phyloP scores from a whole-genome alignment of 305 asterid species.

The Andrographis paniculata region DNA sequence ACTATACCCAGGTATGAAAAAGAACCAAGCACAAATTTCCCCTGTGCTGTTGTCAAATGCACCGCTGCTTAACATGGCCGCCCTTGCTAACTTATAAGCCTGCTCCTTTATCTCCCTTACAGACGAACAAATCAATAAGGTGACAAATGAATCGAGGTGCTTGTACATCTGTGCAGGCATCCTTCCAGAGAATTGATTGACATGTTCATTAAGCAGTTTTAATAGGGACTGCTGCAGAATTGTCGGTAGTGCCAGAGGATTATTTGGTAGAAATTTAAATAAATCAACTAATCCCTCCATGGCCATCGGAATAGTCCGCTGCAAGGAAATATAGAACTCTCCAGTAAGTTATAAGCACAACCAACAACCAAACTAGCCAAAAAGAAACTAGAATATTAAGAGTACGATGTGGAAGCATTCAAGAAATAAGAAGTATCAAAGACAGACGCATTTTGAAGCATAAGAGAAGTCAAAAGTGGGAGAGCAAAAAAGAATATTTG shows the following conservation, averaged over 20 bases:
- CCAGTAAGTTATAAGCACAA: constrained; percentile 25
- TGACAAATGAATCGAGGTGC: constrained; percentile 55
- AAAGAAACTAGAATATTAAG: constrained; percentile 2
- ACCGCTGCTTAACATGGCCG: constrained; percentile 86
- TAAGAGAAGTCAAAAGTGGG: no score
- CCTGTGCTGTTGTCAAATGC: constrained; percentile 72
- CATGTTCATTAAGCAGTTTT: constrained; percentile 50
- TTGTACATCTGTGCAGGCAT: constrained; percentile 59
- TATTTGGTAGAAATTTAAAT: constrained; percentile 58
- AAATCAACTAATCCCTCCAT: constrained; percentile 72
- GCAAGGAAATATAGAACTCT: constrained; percentile 35
- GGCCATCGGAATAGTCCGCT: constrained; percentile 67
- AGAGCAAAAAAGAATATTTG: no score
- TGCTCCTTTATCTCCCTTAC: constrained; percentile 51
- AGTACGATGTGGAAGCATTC: constrained; percentile 3
- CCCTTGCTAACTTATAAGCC: constrained; percentile 73
- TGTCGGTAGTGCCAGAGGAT: constrained; percentile 55
- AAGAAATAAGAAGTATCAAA: no score
- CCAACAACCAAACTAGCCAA: constrained; percentile 13
- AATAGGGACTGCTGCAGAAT: constrained; percentile 58
- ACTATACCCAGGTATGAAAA: constrained; percentile 71
- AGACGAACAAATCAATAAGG: constrained; percentile 54
- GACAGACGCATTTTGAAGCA: no score
- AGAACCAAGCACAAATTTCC: constrained; percentile 82
- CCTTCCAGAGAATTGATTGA: constrained; percentile 44